These are phyloP conservation scores for Pluteus cervinus DNA, from an alignment of 768 basidiomycete genomes.

Conservation along the genomic window DNA sequence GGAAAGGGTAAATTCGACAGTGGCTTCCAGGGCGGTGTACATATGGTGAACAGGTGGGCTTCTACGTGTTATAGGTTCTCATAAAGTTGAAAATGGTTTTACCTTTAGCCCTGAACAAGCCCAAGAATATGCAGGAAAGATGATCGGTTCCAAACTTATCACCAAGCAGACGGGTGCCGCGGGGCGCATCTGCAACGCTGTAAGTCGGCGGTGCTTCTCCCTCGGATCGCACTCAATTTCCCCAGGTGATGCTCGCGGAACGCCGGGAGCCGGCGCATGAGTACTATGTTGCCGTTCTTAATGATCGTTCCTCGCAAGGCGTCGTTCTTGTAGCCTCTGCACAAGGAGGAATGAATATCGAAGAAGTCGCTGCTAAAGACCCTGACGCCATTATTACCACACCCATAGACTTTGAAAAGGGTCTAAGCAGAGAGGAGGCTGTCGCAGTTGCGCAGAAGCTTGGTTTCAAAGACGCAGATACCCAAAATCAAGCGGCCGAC, in stretches of 20 bases:
- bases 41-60: constrained; percentile 78
- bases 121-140: constrained; percentile 79
- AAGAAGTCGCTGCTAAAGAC: constrained; percentile 96
- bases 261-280: constrained; percentile 90
- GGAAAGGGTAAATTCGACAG: constrained; percentile 97
- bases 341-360: constrained; percentile 99
- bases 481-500: constrained; percentile 82
- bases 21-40: constrained; percentile 96
- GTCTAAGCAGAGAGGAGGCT: constrained; percentile 68
- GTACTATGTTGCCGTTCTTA: constrained; percentile 96
- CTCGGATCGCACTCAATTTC: constrained; percentile 1
- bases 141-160: constrained; percentile 93
- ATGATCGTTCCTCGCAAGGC: constrained; percentile 84
- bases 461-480: constrained; percentile 70
- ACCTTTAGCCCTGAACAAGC: constrained; percentile 75
- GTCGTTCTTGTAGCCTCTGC: constrained; percentile 91
- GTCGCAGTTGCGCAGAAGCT: constrained; percentile 80
- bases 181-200: constrained; percentile 93
- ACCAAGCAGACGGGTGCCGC: constrained; percentile 96
- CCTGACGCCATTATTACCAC: constrained; percentile 94
- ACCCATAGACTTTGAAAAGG: constrained; percentile 79
- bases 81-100: constrained; percentile 5
- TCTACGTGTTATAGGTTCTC: constrained; percentile 7
- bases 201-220: constrained; percentile 30
- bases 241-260: constrained; percentile 95